Conservation (phyloP, 495 filamentous ascomycete genomes). For the Penicillium verhagenii region DNA sequence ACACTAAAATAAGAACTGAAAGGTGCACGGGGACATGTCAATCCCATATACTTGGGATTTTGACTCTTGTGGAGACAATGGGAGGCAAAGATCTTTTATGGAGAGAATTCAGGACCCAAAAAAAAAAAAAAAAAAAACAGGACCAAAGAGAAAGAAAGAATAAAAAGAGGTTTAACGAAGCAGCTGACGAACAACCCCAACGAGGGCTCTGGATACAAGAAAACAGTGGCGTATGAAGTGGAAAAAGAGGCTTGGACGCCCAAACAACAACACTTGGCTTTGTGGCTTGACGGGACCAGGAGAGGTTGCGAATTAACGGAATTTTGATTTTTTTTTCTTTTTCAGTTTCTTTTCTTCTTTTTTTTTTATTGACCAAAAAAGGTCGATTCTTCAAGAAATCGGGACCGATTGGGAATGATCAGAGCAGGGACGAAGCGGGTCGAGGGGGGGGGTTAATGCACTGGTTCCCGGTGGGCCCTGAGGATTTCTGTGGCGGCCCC, state of each 20-base stretch:
- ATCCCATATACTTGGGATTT: neutral
- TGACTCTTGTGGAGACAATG: neutral
- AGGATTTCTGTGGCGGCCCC: slow-evolving; percentile 1
- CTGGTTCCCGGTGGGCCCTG: neutral
- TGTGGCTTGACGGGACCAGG: slow-evolving; percentile 1
- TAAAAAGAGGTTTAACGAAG: neutral
- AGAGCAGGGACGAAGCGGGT: neutral
- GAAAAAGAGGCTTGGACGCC: neutral
- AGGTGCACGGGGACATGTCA: neutral
- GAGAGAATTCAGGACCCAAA: too few species aligned
- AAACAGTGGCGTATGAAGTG: slow-evolving; percentile 1
- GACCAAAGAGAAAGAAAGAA: neutral
- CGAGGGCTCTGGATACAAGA: neutral
- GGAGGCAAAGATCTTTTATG: neutral
- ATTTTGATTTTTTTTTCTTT: too few species aligned
- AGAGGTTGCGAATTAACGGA: neutral
- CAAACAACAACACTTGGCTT: neutral
- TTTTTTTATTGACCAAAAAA: too few species aligned
- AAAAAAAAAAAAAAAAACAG: neutral
- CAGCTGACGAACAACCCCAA: neutral
- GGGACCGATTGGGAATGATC: neutral
- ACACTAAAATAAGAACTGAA: slow-evolving; percentile 1
- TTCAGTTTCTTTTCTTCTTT: too few species aligned
- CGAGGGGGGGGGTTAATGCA: slow-evolving; percentile 2
- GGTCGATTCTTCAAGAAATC: neutral